Conservation (phyloP, 495 filamentous ascomycete species). For the Xylaria acuta region DNA sequence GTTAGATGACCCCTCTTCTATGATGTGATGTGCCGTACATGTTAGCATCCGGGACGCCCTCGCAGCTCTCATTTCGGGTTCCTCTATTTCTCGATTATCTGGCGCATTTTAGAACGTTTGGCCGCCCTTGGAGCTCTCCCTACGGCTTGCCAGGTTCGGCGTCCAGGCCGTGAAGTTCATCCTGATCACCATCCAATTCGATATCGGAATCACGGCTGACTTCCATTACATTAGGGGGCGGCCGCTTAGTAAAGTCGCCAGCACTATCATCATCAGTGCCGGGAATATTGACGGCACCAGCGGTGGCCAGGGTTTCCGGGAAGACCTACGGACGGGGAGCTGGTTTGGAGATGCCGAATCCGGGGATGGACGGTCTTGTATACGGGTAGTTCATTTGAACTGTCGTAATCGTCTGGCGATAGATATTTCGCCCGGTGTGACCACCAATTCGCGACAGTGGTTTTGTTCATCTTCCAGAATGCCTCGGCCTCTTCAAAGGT, state of each 20-base stretch:
- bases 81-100: neutral
- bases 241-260: neutral
- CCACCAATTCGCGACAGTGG: neutral
- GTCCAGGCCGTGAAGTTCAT: neutral
- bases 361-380: neutral
- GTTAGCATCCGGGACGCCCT: neutral
- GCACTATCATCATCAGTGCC: neutral
- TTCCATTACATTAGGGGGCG: neutral
- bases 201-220: neutral
- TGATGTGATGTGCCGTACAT: neutral
- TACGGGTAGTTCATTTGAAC: neutral
- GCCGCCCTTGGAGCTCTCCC: neutral
- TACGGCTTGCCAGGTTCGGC: neutral
- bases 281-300: neutral
- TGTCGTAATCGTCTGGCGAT: neutral
- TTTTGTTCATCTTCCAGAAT: neutral
- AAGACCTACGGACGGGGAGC: neutral
- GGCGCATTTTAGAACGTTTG: neutral
- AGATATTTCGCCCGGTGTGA: neutral
- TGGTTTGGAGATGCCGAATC: constrained; percentile 4
- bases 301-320: neutral
- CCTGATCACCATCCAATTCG: neutral
- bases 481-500: neutral
- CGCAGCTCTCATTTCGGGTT: neutral
- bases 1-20: neutral